Base-by-base conservation (phyloP, 345 rosid genomes). In the Eutrema yunnanense region DNA sequence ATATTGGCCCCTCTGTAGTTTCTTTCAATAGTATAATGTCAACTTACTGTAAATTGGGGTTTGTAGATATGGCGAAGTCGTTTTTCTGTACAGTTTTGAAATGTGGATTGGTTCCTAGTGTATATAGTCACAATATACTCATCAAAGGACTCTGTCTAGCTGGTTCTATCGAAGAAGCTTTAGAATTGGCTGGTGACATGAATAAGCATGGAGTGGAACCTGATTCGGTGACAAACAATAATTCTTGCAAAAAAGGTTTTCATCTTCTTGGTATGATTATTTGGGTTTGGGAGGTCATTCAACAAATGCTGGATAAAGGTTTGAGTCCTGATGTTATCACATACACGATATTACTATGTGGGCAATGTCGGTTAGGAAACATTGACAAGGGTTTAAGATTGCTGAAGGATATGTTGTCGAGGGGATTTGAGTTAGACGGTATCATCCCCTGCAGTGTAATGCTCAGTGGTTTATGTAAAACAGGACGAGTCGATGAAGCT, bases 91-190 rank as follows among this genome's bases (percentile, higher is more conserved):
- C 82, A 86, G 78, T 92, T 87, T 82, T 87, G 60, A 92, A 92
- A 71, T 77, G 72, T 74, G 96, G 96, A 59, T 66, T 89, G 58
- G 80, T 82, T 81, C 92, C 96, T 41, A 87, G 86, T 80, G 74
- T 67, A 46, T 83, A 84, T 78, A 87, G 89, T 72, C 89, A 86
- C 71, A 92, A 89, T 81, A 92, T 89, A 75, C 92, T 92, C 71
- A 81, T 92, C 70, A 88, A 86, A 43, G 94, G 93, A 32, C 82
- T 86, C 60, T 87, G 87, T 74, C 47, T 79, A 27, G 88, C 86
- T 73, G 92, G 96, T 55, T 86, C 90, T 53, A 77, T 86, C 70
- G 85, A 81, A 61, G 97, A 92, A 82, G 96, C 96, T 37, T 62
- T 86, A 47, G 82, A 83, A 36, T 75, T 85, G 32, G 75, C 81